Evolutionary conservation across 371 early-diverging fungal species (phyloP), one percentile per base, ranked within the genome.

Genomic region (Mortierella sp.): DNA sequence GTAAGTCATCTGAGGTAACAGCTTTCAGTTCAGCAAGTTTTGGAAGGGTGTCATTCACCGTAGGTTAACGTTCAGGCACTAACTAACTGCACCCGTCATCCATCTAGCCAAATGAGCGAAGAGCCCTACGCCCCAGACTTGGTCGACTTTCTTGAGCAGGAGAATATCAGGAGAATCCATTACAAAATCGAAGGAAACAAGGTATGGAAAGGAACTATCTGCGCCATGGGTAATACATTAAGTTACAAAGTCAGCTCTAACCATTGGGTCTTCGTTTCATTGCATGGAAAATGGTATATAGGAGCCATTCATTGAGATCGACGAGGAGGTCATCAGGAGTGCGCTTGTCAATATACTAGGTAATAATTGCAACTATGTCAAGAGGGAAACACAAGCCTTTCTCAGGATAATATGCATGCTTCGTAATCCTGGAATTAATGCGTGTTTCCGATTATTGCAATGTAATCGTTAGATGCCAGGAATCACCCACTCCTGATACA

Each of bases 301-400:
- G 92, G 98, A 98, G 79, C 99, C 98, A 1, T 98, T 98, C 88
- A 89, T 91, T 24, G 97, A 98, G 81, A 97, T 98, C 70, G 96
- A 97, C 82, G 92, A 93, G 71, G 88, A 89, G 21, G 94, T 94
- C 70, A 95, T 99, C 49, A 92, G 93, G 32, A 91, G 92, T 75
- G 96, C 96, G 0, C 89, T 99, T 44, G 94, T 93, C 0, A 93
- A 95, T 71, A 91, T 98, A 1, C 82, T 97, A 14, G 94, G 91
- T 92, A 83, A 76, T 60, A 21, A 27, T 6, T 43, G 7, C 41
- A 11, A 12, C 8, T 6, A 7, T 38, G 41, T 35, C 43, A 68
- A 68, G 41, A 10, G 38, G 2, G 1, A 10, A n/a, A 7, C 3
- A 7, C 27, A 24, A 68, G 18, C 68, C 21, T 27, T 51, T 11